Conservation (phyloP, 768 basidiomycete species). For the Gloeophyllum trabeum region DNA sequence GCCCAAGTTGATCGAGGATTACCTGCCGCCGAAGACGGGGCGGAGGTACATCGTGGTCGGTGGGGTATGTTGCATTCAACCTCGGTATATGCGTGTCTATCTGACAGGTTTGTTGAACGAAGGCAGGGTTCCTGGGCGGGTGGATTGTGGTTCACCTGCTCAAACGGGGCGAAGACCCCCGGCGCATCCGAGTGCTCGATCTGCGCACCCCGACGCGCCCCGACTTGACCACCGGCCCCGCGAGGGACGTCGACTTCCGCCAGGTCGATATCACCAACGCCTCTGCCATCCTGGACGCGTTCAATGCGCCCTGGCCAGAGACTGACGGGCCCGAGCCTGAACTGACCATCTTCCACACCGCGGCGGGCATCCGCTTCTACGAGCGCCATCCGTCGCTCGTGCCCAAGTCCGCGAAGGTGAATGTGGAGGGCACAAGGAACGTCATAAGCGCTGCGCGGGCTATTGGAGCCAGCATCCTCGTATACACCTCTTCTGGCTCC, state of each 20-base stretch:
- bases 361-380: conserved; percentile 70
- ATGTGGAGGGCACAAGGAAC: conserved; percentile 58
- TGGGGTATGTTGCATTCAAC: conserved; percentile 35
- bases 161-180: conserved; percentile 60
- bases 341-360: conserved; percentile 67
- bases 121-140: conserved; percentile 70
- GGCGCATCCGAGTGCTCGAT: conserved; percentile 55
- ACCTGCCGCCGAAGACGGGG: conserved; percentile 59
- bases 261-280: conserved; percentile 47
- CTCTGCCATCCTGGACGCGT: conserved; percentile 44
- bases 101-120: neutral
- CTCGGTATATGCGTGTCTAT: neutral
- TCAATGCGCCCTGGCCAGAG: conserved; percentile 50
- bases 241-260: conserved; percentile 42
- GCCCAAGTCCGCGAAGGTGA: conserved; percentile 45
- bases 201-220: conserved; percentile 46
- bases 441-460: conserved; percentile 45
- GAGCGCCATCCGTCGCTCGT: conserved; percentile 46
- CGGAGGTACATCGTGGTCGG: conserved; percentile 69
- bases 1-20: conserved; percentile 26
- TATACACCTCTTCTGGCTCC: conserved; percentile 71
- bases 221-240: conserved; percentile 43
- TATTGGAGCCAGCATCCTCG: conserved; percentile 42
- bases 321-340: conserved; percentile 19
- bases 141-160: conserved; percentile 67